Conservation (phyloP, 73 alveolate genomes). For the Paramecium pentaurelia region DNA sequence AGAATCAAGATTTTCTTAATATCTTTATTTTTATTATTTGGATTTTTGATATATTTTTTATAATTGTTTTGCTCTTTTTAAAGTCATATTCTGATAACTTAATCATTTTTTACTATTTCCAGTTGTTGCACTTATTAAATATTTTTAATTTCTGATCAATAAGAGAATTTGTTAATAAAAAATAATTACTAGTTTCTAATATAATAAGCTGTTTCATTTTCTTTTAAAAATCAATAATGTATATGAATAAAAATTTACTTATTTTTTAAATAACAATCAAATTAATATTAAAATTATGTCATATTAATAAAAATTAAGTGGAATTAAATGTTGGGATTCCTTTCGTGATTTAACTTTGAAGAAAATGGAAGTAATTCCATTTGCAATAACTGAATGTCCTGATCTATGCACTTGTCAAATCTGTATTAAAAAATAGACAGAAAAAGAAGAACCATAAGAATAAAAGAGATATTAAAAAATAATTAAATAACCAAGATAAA, state of each 20-base stretch:
- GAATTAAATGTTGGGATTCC: neutral
- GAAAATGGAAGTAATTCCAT: neutral
- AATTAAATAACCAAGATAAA: neutral
- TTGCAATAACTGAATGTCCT: neutral
- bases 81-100: too few relatives aligned
- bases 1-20: neutral
- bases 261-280: neutral
- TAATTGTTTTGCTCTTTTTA: too few relatives aligned
- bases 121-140: too few relatives aligned
- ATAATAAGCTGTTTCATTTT: too few relatives aligned
- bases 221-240: too few relatives aligned
- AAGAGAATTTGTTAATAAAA: too few relatives aligned
- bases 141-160: too few relatives aligned
- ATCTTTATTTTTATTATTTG: too few relatives aligned
- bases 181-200: too few relatives aligned
- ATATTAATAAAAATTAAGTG: neutral
- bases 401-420: neutral
- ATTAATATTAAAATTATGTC: neutral
- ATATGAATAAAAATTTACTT: too few relatives aligned
- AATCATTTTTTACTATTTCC: too few relatives aligned
- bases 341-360: neutral
- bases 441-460: neutral
- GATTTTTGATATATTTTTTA: too few relatives aligned
- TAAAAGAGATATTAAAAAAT: neutral
- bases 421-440: neutral